Conservation (phyloP, 306 rosid species). For the Fagus crenata region DNA sequence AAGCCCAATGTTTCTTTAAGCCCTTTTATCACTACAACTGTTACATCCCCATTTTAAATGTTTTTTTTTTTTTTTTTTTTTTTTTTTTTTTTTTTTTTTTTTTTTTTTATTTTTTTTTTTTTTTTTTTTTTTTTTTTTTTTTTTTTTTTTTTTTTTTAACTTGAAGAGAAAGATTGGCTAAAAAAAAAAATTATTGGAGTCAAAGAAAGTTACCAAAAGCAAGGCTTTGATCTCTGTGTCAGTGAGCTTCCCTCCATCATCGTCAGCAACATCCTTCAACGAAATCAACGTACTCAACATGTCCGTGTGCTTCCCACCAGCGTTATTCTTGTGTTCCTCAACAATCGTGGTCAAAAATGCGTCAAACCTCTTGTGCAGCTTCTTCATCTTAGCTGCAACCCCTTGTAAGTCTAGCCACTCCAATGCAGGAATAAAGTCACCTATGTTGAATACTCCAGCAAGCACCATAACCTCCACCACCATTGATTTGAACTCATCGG, state of each 20-base stretch:
- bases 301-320: conserved; percentile 40
- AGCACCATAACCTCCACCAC: conserved; percentile 67
- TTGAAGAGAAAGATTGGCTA: not conserved
- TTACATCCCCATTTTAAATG: too few species aligned
- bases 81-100: too few species aligned
- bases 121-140: too few species aligned
- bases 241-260: conserved; percentile 42
- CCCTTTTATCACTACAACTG: too few species aligned
- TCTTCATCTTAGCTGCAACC: conserved; percentile 56
- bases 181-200: too few species aligned
- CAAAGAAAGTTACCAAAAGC: conserved; percentile 44
- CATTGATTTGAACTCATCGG: conserved; percentile 68
- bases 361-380: conserved; percentile 63
- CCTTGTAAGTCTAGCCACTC: conserved; percentile 72
- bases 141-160: too few species aligned
- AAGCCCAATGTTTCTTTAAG: too few species aligned
- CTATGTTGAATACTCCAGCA: conserved; percentile 63
- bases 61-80: too few species aligned
- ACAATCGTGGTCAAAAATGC: conserved; percentile 48
- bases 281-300: conserved; percentile 55
- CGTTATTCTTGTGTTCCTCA: conserved; percentile 47
- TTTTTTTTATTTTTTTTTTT: too few species aligned
- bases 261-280: conserved; percentile 37
- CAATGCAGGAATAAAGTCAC: conserved; percentile 66
- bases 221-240: conserved; percentile 75